These are phyloP conservation scores for Suhomyces canberraensis DNA, from an alignment of 805 yeast genomes.

Conservation along the genomic window DNA sequence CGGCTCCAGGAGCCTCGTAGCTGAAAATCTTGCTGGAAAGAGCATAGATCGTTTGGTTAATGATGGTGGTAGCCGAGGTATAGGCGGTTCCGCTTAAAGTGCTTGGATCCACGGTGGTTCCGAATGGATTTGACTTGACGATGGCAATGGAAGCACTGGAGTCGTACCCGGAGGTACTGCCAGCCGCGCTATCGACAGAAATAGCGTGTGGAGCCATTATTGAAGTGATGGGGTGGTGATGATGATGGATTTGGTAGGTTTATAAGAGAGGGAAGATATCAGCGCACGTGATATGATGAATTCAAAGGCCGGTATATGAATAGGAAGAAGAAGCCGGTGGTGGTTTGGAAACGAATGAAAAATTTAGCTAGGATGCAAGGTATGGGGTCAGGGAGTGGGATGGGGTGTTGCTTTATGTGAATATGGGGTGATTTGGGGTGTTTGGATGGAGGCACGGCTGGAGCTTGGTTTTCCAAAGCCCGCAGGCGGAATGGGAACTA, in stretches of 20 bases:
- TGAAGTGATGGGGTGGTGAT: not conserved
- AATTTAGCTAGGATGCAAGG: not conserved
- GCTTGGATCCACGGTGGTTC: slow-evolving; percentile 55
- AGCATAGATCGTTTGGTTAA: slow-evolving; percentile 53
- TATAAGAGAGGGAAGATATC: not conserved
- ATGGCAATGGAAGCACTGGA: not conserved
- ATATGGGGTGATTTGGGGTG: no score
- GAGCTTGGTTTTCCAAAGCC: no score
- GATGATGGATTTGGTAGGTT: not conserved
- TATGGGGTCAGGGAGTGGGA: not conserved
- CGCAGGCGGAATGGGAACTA: no score
- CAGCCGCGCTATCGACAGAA: not conserved
- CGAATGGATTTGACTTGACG: slow-evolving; percentile 48
- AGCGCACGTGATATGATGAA: slow-evolving; percentile 4
- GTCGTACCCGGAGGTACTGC: not conserved
- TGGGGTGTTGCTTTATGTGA: no score
- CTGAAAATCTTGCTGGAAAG: slow-evolving; percentile 56
- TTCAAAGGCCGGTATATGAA: not conserved
- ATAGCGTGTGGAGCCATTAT: slow-evolving; percentile 8
- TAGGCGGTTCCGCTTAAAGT: slow-evolving; percentile 46
- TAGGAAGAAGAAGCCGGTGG: not conserved
- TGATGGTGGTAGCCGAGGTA: slow-evolving; percentile 53
- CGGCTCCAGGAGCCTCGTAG: slow-evolving; percentile 65
- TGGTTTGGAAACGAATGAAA: not conserved
- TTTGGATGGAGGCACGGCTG: not conserved